These are phyloP conservation scores for Salvia sclarea DNA, from an alignment of 305 asterid genomes.

Conservation along the genomic window DNA sequence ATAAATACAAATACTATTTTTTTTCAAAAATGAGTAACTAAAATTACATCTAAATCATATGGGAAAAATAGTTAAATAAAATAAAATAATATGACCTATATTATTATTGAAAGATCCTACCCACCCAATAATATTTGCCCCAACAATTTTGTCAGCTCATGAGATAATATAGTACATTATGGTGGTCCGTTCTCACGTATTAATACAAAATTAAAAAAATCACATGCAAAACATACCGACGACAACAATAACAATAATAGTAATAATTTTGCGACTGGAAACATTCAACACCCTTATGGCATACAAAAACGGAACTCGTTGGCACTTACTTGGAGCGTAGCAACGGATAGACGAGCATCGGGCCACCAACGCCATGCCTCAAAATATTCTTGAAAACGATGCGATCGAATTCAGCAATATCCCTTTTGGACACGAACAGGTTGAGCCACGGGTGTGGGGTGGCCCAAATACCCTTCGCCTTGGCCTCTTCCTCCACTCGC, in stretches of 20 bases:
- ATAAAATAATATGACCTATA: constrained; percentile 18
- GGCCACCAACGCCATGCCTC: constrained; percentile 88
- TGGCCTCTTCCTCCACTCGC: constrained; percentile 65
- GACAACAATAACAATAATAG: too few relatives aligned
- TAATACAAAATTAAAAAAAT: too few relatives aligned
- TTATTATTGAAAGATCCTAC: constrained; percentile 42
- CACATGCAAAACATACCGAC: too few relatives aligned
- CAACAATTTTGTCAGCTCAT: constrained; percentile 38
- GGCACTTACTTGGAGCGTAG: constrained; percentile 79
- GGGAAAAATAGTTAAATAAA: too few relatives aligned
- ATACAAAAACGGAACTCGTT: too few relatives aligned
- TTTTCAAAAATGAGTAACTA: too few relatives aligned
- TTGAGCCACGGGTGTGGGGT: constrained; percentile 99
- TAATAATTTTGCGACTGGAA: too few relatives aligned
- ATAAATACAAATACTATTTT: neutral
- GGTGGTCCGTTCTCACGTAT: constrained; percentile 34
- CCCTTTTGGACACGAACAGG: constrained; percentile 63
- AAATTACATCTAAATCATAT: too few relatives aligned
- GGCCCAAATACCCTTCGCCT: constrained; percentile 76
- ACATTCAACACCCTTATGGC: too few relatives aligned
- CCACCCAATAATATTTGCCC: constrained; percentile 42
- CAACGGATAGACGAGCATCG: constrained; percentile 79
- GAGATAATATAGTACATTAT: constrained; percentile 27
- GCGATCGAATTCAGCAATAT: constrained; percentile 67
- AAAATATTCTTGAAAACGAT: constrained; percentile 70